A percentile compares a stretch with the other conserved stretches of the same genome.
Evolutionary conservation across 768 basidiomycete genomes (phyloP).

Genomic region (Baorangia bicolor): DNA sequence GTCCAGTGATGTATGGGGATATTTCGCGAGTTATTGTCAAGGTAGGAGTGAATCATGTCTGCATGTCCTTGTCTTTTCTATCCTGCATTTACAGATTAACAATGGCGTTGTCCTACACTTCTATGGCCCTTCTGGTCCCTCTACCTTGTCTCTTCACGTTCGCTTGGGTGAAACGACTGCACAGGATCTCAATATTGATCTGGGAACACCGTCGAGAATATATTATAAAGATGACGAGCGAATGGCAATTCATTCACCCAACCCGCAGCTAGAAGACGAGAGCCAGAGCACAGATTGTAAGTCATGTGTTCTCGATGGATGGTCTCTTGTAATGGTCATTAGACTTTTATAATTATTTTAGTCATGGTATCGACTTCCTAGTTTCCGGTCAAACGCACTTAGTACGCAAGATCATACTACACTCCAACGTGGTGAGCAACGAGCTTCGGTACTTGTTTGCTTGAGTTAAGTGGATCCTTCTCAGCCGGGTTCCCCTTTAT

Average conservation of each 20-base stretch:
- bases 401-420: conserved; percentile 82
- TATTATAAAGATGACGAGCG: conserved; percentile 89
- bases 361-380: conserved; percentile 86
- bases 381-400: conserved; percentile 68
- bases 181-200: conserved; percentile 75
- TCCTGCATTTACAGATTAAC: conserved; percentile 49
- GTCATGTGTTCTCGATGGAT: conserved; percentile 13
- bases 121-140: conserved; percentile 48
- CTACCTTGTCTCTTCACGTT: conserved; percentile 49
- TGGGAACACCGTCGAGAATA: conserved; percentile 73
- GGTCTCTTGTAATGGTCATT: conserved; percentile 7
- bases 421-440: conserved; percentile 77
- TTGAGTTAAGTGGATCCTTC: neutral
- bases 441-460: neutral
- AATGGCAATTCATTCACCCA: conserved; percentile 76
- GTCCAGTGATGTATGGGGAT: conserved; percentile 69
- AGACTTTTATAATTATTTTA: conserved; percentile 95
- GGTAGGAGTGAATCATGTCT: conserved; percentile 34
- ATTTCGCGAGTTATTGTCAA: conserved; percentile 66
- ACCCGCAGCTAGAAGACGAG: conserved; percentile 40
- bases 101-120: conserved; percentile 72
- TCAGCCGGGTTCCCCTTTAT: conserved; percentile 84
- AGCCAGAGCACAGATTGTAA: conserved; percentile 52
- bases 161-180: conserved; percentile 74
- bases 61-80: neutral